These are phyloP conservation scores for Mycena amicta DNA, from an alignment of 768 basidiomycete genomes.

Conservation along the genomic window DNA sequence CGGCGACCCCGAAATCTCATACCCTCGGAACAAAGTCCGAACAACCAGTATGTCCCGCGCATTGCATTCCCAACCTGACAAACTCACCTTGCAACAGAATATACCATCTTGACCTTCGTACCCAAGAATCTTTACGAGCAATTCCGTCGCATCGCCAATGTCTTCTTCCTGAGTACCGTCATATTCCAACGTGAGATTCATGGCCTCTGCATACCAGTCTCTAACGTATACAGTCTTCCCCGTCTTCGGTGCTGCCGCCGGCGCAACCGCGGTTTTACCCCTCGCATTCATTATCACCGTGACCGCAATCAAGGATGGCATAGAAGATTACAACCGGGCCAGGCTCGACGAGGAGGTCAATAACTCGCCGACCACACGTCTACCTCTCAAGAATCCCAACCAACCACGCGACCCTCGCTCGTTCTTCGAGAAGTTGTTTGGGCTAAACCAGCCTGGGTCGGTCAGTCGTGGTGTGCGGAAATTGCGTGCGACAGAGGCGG, in stretches of 20 bases:
- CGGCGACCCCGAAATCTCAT: slow-evolving; percentile 81
- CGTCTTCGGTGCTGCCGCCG: slow-evolving; percentile 86
- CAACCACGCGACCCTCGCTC: slow-evolving; percentile 75
- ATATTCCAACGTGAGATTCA: slow-evolving; percentile 67
- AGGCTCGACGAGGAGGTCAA: slow-evolving; percentile 91
- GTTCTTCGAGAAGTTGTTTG: slow-evolving; percentile 75
- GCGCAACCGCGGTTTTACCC: slow-evolving; percentile 81
- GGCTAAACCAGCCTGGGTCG: slow-evolving; percentile 69
- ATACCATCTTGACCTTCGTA: slow-evolving; percentile 86
- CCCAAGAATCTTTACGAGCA: slow-evolving; percentile 96
- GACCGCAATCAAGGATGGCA: slow-evolving; percentile 93
- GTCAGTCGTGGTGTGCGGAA: slow-evolving; percentile 85
- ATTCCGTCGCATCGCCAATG: slow-evolving; percentile 89
- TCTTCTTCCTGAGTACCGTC: slow-evolving; percentile 88
- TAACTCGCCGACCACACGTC: slow-evolving; percentile 88
- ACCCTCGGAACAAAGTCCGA: slow-evolving; percentile 89
- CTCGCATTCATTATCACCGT: slow-evolving; percentile 84
- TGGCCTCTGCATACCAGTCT: background rate
- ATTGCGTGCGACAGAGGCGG: slow-evolving; percentile 79
- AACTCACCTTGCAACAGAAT: slow-evolving; percentile 55
- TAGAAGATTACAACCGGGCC: slow-evolving; percentile 95
- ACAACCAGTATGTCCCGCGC: slow-evolving; percentile 69
- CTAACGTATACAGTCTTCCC: slow-evolving; percentile 67
- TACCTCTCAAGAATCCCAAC: slow-evolving; percentile 86
- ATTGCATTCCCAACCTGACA: background rate